Evolutionary conservation across 306 rosid genomes (phyloP), one percentile per base, ranked within the genome.

Genomic region (Vicia faba): DNA sequence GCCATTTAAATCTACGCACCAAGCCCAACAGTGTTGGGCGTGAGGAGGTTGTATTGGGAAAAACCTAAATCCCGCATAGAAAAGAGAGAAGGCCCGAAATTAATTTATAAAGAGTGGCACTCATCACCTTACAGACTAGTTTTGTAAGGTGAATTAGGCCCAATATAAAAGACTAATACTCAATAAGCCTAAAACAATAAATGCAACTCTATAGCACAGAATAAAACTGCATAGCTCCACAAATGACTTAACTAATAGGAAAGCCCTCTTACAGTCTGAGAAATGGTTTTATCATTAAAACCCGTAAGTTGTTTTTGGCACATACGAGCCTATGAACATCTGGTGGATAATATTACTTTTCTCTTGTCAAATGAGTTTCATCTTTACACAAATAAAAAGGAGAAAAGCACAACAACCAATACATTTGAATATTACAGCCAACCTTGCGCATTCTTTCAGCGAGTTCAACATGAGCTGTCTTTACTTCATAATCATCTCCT

Each of bases 371-470:
- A 57, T 41, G 40, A 61, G 20, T 28, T 51, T 38, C 36, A 26
- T 26, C 46, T 64, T 66, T 64, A 11, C 12, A 28, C 31, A 31
- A 64, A 18, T 25, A 14, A 46, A 63, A 28, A 16, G 46, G 7
- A 48, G 9, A 18, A 63, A 61, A 70, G 28, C 38, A 61, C 28
- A 50, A 58, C 58, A 75, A 11, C 8, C 15, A 67, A 41, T 35
- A 36, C 45, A 73, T 43, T 40, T 61, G 49, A 77, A 66, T 39
- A 77, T 79, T 59, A 69, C 55, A 68, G 48, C 85, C 55, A 68
- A 93, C 98, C 98, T 93, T 89, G 62, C 98, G 97, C 98, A 93
- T 89, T 68, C 98, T 87, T 74, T 93, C 98, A 77, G 98, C 98
- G 70, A 89, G 97, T 82, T 93, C 97, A 66, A 93, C 98, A 72